phyloP scores from a whole-genome alignment of 441 rosid species.

The Populus hybrid region DNA sequence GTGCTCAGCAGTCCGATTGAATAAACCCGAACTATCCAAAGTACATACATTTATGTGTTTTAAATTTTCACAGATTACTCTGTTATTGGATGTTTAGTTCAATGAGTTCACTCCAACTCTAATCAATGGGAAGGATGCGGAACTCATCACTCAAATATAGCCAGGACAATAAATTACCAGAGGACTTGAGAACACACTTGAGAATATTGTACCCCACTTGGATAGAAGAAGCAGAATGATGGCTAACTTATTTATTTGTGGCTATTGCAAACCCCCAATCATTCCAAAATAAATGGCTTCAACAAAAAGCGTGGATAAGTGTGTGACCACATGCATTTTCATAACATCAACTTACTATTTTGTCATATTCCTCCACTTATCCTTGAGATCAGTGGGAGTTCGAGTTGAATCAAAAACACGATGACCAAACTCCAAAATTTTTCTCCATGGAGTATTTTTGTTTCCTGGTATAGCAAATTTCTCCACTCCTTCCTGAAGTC shows the following conservation, averaged over 20 bases:
- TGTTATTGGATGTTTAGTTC: not conserved
- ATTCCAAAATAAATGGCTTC: not conserved
- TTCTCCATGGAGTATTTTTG: conserved; percentile 72
- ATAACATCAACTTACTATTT: not conserved
- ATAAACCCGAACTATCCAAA: not conserved
- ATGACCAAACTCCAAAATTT: conserved; percentile 59
- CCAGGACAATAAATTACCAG: not conserved
- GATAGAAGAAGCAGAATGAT: not conserved
- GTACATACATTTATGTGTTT: not conserved
- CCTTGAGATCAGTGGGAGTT: conserved; percentile 66
- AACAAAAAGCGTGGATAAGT: not conserved
- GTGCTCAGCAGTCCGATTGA: not conserved
- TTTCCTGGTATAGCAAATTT: conserved; percentile 31
- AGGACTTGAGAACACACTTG: not conserved
- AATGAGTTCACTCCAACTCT: not conserved
- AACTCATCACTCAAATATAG: not conserved
- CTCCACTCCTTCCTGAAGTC: conserved; percentile 56
- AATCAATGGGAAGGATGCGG: not conserved
- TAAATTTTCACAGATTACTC: not conserved
- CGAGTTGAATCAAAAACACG: conserved; percentile 46
- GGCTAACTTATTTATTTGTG: not conserved
- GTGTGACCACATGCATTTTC: not conserved
- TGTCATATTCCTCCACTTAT: conserved; percentile 58
- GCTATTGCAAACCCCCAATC: not conserved
- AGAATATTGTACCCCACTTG: not conserved